phyloP scores from a whole-genome alignment of 192 early-diverging fungal genomes.

The Diversispora eburnea region DNA sequence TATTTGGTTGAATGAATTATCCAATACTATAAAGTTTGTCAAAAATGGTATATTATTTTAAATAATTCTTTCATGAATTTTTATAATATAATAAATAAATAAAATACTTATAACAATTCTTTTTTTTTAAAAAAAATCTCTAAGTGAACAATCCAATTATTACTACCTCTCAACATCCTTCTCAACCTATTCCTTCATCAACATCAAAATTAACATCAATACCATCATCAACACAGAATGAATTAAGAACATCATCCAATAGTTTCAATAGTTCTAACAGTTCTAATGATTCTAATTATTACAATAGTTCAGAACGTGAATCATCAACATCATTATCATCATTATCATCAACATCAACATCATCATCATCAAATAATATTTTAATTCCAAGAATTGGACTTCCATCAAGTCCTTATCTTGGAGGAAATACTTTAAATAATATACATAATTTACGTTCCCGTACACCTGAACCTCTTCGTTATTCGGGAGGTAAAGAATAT shows the following conservation, averaged over 20 bases:
- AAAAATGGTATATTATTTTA: slow-evolving; percentile 7
- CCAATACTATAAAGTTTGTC: slow-evolving; percentile 3
- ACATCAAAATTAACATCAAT: background rate
- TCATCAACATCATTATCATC: too few relatives aligned
- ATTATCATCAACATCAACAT: too few relatives aligned
- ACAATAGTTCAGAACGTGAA: too few relatives aligned
- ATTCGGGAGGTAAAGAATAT: background rate
- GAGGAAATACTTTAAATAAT: too few relatives aligned
- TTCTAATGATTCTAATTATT: too few relatives aligned
- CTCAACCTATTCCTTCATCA: background rate
- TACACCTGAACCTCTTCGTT: slow-evolving; percentile 6
- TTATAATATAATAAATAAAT: background rate
- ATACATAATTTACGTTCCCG: background rate
- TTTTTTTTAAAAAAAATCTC: background rate
- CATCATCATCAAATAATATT: too few relatives aligned
- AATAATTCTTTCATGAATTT: too few relatives aligned
- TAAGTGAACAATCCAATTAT: background rate
- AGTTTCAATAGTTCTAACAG: too few relatives aligned
- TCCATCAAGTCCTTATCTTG: background rate
- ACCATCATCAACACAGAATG: background rate
- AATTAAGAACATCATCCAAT: background rate
- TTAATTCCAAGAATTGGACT: background rate
- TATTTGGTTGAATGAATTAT: slow-evolving; percentile 10
- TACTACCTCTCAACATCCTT: too few relatives aligned
- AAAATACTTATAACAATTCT: background rate